phyloP scores from a whole-genome alignment of 1,284 basidiomycete genomes.

The Cystobasidium sp. region DNA sequence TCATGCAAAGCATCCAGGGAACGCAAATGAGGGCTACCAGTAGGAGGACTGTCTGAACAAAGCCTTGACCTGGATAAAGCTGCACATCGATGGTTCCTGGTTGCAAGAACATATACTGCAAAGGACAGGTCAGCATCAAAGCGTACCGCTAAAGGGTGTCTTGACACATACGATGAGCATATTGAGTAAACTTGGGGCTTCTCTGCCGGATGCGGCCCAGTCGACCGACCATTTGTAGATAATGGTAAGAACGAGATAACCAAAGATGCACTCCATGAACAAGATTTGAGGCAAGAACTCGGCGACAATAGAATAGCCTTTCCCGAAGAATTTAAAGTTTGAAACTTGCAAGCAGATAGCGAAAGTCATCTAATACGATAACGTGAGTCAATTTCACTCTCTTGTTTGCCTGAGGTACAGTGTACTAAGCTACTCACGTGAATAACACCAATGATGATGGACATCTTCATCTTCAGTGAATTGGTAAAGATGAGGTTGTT shows the following conservation, averaged over 20 bases:
- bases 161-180: conserved; percentile 37
- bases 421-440: conserved; percentile 68
- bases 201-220: conserved; percentile 71
- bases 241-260: conserved; percentile 89
- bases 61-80: conserved; percentile 85
- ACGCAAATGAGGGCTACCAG: conserved; percentile 84
- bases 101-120: conserved; percentile 77
- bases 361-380: conserved; percentile 82
- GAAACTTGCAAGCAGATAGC: conserved; percentile 93
- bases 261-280: conserved; percentile 96
- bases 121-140: not conserved
- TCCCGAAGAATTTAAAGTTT: conserved; percentile 92
- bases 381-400: conserved; percentile 32
- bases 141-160: not conserved
- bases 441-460: conserved; percentile 92
- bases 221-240: conserved; percentile 96
- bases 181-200: conserved; percentile 79
- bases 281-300: conserved; percentile 97
- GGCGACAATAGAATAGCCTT: conserved; percentile 80
- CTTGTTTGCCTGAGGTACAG: conserved; percentile 32
- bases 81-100: conserved; percentile 76
- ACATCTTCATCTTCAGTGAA: conserved; percentile 99
- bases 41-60: conserved; percentile 80
- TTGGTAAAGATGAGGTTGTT: conserved; percentile 94
- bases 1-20: conserved; percentile 90